Evolutionary conservation across 306 rosid species (phyloP).

Genomic region (Cicer cuneatum): DNA sequence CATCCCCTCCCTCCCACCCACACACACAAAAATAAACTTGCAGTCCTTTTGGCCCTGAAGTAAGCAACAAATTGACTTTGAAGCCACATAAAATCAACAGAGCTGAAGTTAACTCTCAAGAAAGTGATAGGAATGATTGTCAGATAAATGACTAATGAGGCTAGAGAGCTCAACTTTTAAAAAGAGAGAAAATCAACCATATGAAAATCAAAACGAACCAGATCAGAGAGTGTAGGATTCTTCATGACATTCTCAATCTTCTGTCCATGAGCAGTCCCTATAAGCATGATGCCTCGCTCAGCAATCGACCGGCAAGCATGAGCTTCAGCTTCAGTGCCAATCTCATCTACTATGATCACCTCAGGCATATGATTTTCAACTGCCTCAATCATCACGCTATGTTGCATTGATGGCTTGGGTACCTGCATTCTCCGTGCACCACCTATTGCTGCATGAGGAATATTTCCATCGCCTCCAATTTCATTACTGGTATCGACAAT

Average conservation of each 20-base stretch:
- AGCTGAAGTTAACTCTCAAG: conserved; percentile 29
- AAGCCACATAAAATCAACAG: conserved; percentile 34
- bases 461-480: conserved; percentile 74
- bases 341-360: conserved; percentile 78
- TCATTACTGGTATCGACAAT: conserved; percentile 80
- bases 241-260: conserved; percentile 65
- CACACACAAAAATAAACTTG: not conserved
- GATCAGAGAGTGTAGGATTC: conserved; percentile 65
- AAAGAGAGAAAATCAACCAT: conserved; percentile 27
- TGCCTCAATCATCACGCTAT: conserved; percentile 76
- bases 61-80: conserved; percentile 31
- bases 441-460: conserved; percentile 79
- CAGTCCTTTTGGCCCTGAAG: conserved; percentile 26
- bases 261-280: conserved; percentile 76
- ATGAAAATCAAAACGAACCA: conserved; percentile 60
- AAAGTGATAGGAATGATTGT: conserved; percentile 24
- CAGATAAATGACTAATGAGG: conserved; percentile 8
- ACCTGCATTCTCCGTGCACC: conserved; percentile 78
- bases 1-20: not conserved
- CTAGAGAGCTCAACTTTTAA: conserved; percentile 30
- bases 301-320: conserved; percentile 73
- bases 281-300: conserved; percentile 76
- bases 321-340: conserved; percentile 75
- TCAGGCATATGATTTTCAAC: conserved; percentile 84
- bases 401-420: conserved; percentile 70